Evolutionary conservation across 441 rosid genomes (phyloP).

Genomic region (Brassica hybrid): DNA sequence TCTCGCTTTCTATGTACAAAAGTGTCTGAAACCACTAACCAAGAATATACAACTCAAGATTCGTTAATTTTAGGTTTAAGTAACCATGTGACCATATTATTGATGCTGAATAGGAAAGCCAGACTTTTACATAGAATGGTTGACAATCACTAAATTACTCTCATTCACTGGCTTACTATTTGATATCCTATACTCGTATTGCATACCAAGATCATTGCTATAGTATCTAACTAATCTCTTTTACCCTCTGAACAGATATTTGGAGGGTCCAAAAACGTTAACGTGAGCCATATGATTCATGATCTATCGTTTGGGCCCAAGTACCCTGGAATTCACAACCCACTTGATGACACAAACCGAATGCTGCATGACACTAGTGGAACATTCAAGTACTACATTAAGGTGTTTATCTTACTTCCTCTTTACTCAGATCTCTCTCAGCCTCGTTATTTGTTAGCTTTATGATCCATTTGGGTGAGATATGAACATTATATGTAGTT

Average conservation of each 20-base stretch:
- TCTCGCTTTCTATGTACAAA: not conserved
- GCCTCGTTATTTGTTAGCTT: not conserved
- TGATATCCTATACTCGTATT: conserved; percentile 8
- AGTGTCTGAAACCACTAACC: conserved; percentile 19
- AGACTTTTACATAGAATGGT: not conserved
- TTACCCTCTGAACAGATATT: conserved; percentile 63
- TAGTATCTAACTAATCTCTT: conserved; percentile 13
- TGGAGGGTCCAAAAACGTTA: conserved; percentile 77
- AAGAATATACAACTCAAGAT: conserved; percentile 11
- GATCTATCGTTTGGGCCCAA: conserved; percentile 95
- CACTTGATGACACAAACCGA: conserved; percentile 78
- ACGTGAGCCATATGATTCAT: conserved; percentile 85
- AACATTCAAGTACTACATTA: conserved; percentile 89
- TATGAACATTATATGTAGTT: not conserved
- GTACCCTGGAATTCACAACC: conserved; percentile 89
- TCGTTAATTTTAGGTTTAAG: not conserved
- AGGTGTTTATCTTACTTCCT: conserved; percentile 50
- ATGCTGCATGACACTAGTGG: conserved; percentile 79
- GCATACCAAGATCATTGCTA: conserved; percentile 9
- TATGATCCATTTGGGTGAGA: not conserved
- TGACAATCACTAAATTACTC: not conserved
- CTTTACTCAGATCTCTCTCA: no score
- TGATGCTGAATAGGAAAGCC: not conserved
- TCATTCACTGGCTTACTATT: conserved; percentile 13
- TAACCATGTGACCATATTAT: not conserved